Conservation (phyloP, 441 rosid species). For the Adansonia rubrostipa region DNA sequence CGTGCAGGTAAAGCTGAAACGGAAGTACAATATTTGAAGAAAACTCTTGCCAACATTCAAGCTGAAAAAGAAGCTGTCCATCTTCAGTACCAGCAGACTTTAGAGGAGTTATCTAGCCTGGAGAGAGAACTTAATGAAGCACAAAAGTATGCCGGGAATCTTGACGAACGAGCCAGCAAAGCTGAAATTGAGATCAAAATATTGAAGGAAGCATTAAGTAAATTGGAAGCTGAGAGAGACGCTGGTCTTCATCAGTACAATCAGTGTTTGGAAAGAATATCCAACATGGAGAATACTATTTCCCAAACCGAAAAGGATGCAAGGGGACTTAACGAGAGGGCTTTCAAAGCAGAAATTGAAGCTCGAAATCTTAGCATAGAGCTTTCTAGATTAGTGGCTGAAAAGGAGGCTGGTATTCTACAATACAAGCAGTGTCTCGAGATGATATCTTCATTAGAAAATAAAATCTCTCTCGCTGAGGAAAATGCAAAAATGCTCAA, state of each 20-base stretch:
- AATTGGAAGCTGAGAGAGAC: constrained; percentile 62
- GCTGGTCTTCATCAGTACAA: constrained; percentile 50
- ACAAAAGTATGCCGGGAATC: constrained; percentile 49
- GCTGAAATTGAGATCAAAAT: constrained; percentile 60
- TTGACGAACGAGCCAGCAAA: constrained; percentile 60
- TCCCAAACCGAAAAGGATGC: constrained; percentile 42
- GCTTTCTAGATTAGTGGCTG: constrained; percentile 51
- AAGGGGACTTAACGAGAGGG: constrained; percentile 40
- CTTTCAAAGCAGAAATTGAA: constrained; percentile 58
- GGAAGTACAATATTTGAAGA: constrained; percentile 55
- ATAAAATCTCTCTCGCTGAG: constrained; percentile 58
- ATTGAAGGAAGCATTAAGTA: constrained; percentile 56
- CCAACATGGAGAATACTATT: constrained; percentile 46
- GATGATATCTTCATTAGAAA: constrained; percentile 66
- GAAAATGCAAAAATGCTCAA: constrained; percentile 54
- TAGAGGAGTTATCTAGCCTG: constrained; percentile 52
- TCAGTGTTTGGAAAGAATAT: constrained; percentile 54
- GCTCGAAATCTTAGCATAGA: constrained; percentile 56
- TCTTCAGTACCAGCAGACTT: constrained; percentile 52
- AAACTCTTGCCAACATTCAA: constrained; percentile 51
- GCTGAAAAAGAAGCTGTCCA: constrained; percentile 59
- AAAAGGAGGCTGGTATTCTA: constrained; percentile 54
- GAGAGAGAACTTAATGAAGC: constrained; percentile 51
- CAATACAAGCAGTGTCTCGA: constrained; percentile 58
- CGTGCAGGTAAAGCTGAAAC: constrained; percentile 47